These are phyloP conservation scores for Penicillium expansum DNA, from an alignment of 2,329 filamentous ascomycete genomes.

Conservation along the genomic window DNA sequence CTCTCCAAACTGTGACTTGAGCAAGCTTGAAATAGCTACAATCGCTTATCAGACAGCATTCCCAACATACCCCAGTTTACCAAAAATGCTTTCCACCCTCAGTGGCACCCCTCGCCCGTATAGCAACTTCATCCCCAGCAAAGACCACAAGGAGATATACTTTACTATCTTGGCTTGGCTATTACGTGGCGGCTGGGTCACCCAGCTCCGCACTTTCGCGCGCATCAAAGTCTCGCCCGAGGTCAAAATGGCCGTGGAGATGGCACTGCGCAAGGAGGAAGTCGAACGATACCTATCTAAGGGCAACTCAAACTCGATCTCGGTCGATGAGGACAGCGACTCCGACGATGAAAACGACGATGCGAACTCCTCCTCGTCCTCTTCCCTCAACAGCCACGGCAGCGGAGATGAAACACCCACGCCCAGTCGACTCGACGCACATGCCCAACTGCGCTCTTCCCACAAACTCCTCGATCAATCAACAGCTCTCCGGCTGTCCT, in stretches of 20 bases:
- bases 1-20: constrained; percentile 81
- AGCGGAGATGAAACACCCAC: constrained; percentile 40
- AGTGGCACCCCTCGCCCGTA: constrained; percentile 79
- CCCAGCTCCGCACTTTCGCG: constrained; percentile 84
- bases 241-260: constrained; percentile 76
- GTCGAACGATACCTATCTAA: constrained; percentile 44
- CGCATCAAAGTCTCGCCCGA: constrained; percentile 82
- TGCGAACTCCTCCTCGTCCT: constrained; percentile 39
- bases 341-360: constrained; percentile 25
- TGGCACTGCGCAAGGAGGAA: constrained; percentile 66
- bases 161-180: constrained; percentile 92
- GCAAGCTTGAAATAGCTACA: constrained; percentile 66
- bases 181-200: constrained; percentile 88
- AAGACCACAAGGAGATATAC: constrained; percentile 82
- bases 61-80: constrained; percentile 75
- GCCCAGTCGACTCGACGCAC: constrained; percentile 28
- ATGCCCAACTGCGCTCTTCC: constrained; percentile 29
- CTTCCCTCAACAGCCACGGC: constrained; percentile 38
- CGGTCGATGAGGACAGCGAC: constrained; percentile 15
- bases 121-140: constrained; percentile 78
- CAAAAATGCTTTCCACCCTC: constrained; percentile 81
- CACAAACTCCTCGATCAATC: constrained; percentile 36
- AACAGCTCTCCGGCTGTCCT: constrained; percentile 48
- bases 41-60: constrained; percentile 74
- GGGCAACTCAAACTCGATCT: constrained; percentile 28